Conservation (phyloP, 208 protist species). For the Leishmania mexicana region DNA sequence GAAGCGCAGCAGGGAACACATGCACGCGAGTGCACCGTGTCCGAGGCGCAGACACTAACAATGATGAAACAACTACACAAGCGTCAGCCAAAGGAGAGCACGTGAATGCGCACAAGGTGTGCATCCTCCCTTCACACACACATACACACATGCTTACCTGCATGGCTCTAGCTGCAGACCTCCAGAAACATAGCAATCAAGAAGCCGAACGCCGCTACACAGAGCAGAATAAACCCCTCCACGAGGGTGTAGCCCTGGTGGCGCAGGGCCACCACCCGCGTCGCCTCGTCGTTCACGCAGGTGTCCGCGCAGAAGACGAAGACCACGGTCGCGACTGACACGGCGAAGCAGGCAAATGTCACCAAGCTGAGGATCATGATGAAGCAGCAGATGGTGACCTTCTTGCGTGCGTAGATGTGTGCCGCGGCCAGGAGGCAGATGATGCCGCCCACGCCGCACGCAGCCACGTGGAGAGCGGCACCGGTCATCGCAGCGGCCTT, state of each 20-base stretch:
- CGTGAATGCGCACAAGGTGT: too few species aligned
- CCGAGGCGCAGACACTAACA: not conserved
- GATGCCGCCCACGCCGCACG: slow-evolving; percentile 17
- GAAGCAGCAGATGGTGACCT: slow-evolving; percentile 28
- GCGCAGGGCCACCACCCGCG: slow-evolving; percentile 3
- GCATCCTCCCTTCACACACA: not conserved
- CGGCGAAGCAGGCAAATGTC: slow-evolving; percentile 15
- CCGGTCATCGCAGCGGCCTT: not conserved
- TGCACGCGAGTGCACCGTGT: not conserved
- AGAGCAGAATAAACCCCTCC: slow-evolving; percentile 40
- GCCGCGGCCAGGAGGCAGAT: slow-evolving; percentile 15
- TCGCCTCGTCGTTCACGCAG: slow-evolving; percentile 14
- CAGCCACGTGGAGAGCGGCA: slow-evolving; percentile 17
- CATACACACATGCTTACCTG: not conserved
- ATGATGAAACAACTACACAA: not conserved
- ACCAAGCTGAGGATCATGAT: slow-evolving; percentile 29
- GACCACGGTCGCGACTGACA: slow-evolving; percentile 10
- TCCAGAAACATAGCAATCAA: slow-evolving; percentile 29
- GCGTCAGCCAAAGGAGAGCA: not conserved
- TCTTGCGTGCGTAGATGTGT: slow-evolving; percentile 13
- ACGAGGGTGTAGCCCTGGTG: slow-evolving; percentile 25
- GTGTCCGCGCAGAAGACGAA: slow-evolving; percentile 5
- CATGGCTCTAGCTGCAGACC: slow-evolving; percentile 16
- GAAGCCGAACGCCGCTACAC: slow-evolving; percentile 33
- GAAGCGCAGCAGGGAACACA: not conserved